Percentiles rank a stretch among this genome's conserved stretches.
Evolutionary conservation across 106 monocot genomes (phyloP).

Genomic region (Dendrobium officinale): DNA sequence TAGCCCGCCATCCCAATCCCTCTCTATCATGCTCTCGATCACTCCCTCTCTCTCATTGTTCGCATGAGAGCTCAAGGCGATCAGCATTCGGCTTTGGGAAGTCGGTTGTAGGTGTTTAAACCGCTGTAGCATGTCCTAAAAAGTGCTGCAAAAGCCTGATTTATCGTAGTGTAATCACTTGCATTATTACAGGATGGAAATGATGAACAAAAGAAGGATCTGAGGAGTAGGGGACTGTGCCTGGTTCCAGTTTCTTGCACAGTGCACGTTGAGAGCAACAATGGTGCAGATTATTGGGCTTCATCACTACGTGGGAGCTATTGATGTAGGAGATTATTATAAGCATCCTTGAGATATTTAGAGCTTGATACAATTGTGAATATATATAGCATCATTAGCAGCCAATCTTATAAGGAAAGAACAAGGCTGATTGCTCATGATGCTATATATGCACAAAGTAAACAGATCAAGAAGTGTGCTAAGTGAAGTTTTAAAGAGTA

Average conservation of each 20-base stretch:
- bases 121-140: no score
- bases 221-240: constrained; percentile 77
- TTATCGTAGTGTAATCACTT: background rate
- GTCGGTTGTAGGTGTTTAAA: no score
- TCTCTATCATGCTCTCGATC: no score
- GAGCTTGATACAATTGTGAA: background rate
- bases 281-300: constrained; percentile 75
- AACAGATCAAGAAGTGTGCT: background rate
- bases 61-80: no score
- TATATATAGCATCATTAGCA: constrained; percentile 5
- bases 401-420: background rate
- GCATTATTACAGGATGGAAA: constrained; percentile 6
- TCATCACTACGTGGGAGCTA: constrained; percentile 21
- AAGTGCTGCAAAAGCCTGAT: no score
- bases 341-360: background rate
- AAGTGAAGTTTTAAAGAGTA: background rate
- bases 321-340: background rate
- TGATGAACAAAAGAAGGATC: constrained; percentile 42
- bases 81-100: no score
- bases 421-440: constrained; percentile 4
- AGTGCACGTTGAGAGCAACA: constrained; percentile 46
- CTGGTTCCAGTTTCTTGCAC: constrained; percentile 73
- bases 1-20: no score
- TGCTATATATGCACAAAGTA: constrained; percentile 1
- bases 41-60: no score